Evolutionary conservation across 108 stramenopile genomes (phyloP), one percentile per base, ranked within the genome.

Genomic region (Cyclotella choctawhatcheeana): DNA sequence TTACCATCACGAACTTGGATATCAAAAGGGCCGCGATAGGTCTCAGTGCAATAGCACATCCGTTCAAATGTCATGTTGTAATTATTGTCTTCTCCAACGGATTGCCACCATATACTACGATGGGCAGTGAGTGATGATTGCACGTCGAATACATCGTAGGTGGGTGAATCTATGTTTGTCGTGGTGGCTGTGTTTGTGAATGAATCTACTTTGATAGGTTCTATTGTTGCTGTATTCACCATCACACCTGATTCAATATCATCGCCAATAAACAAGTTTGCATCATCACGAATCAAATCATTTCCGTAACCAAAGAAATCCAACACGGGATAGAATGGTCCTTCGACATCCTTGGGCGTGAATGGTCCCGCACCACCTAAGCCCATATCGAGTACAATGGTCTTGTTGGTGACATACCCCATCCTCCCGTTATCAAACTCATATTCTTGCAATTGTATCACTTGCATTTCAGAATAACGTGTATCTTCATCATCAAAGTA

Each of bases 401-500:
- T 56, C 29, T 56, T 56, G 55, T 56, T 31, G 8, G 55, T 31
- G 4, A 56, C 55, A 31, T 18, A 56, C 29, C 55, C 55, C 27
- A 30, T 30, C 55, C 10, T 13, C 1, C 29, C 55, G n/a, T 30
- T 30, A 12, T 30, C 55, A 14, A 56, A 56, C 13, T 56, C 5
- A 29, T 31, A 13, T 12, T 56, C 55, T 18, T 56, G 55, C 27
- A 56, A 30, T 56, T 56, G 29, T 31, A 56, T 27, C 10, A 31
- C 13, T 13, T 56, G 55, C 55, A 56, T 56, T 7, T 56, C 55
- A 12, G 55, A 56, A 56, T 56, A 56, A 12, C n/a, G 1, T 1
- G 55, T 56, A n/a, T 56, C 31, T 13, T 56, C 55, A 56, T 56
- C 55, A 12, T 14, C 55, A 56, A 56, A 56, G 29, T 56, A 56